Conservation (phyloP, 208 protist genomes). For the Porcisia deanei region DNA sequence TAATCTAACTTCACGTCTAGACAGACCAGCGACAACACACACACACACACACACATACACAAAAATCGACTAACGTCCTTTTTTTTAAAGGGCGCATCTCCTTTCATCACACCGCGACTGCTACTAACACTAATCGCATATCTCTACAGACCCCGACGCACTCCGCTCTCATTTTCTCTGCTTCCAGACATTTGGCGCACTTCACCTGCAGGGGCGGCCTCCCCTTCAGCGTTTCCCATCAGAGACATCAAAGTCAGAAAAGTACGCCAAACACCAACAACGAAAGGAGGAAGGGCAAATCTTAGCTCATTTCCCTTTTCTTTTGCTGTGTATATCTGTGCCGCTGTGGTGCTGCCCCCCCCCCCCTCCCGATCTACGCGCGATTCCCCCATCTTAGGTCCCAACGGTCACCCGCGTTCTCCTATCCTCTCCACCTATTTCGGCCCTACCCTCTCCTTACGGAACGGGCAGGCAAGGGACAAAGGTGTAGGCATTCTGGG, state of each 20-base stretch:
- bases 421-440: background rate
- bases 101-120: background rate
- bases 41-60: background rate
- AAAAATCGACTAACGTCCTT: no score
- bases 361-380: background rate
- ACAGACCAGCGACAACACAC: no score
- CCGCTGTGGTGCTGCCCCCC: background rate
- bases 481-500: background rate
- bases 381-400: background rate
- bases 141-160: background rate
- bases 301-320: background rate
- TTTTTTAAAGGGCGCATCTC: no score
- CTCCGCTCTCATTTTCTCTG: background rate
- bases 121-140: background rate
- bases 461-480: background rate
- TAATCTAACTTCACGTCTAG: no score
- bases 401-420: background rate
- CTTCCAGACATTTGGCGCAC: background rate
- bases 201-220: conserved; percentile 4
- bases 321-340: background rate
- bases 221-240: background rate
- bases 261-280: no score
- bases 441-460: background rate
- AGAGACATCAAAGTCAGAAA: background rate
- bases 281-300: background rate